Base-by-base conservation (phyloP, 2,329 filamentous ascomycete species). In the Thelonectria discophora region DNA sequence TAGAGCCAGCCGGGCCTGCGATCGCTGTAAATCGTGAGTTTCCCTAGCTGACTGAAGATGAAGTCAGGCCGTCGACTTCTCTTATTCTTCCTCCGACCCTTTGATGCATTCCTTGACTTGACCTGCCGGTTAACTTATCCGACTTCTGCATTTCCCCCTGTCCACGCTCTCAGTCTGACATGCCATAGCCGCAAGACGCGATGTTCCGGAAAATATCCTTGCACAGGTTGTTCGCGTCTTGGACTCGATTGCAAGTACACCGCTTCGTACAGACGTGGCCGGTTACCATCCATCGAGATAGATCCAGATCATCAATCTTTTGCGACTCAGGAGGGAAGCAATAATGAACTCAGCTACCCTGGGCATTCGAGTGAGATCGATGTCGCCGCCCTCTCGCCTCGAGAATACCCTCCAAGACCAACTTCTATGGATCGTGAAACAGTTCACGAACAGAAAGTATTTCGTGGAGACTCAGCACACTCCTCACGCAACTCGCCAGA, bases 11-110 rank as follows among this genome's bases (percentile, higher is more conserved):
- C 58, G 66, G 30, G 70, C 69, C 6, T 72, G 69, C 30, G 70
- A 72, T 58, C 67, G 69, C 7, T 72, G 70, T 58, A 72, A 71
- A 56, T 54, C 64, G 69, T 72, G 17, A 63, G 48, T 60, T 21
- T 21, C 3, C 27, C 42, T 17, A 18, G 34, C 42, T 15, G 32
- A 17, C 18, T 21, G 18, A 51, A 21, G 48, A 18, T 30, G 11
- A 20, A 18, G 34, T 18, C n/a, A 12, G 7, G 27, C 24, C 17
- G 27, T 30, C 27, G 17, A 7, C 43, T 27, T 7, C 5, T 46
- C 18, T 46, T 46, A 46, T 46, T 10, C 24, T 7, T 10, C 27
- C 6, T 30, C 27, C 27, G 9, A 6, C 27, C 5, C 8, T 30
- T 2, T 10, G 27, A 30, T 9, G 5, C 21, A 2, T 20, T 46